A percentile compares a stretch with the other conserved stretches of the same genome.
Evolutionary conservation across 805 yeast species (phyloP).

Genomic region (Candida sphagnicola): DNA sequence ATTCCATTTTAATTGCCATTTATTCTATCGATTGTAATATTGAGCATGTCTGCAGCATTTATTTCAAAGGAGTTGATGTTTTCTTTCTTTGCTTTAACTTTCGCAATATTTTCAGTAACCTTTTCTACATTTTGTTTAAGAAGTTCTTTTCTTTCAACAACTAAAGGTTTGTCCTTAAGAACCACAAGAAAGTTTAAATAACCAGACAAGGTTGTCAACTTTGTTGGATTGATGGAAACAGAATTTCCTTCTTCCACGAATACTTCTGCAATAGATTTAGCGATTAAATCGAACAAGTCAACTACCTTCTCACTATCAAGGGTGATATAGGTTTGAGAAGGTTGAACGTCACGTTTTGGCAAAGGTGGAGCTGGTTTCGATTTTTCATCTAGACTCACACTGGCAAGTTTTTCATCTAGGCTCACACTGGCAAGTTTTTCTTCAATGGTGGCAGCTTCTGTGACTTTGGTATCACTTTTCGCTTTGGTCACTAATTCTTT

Average conservation of each 20-base stretch:
- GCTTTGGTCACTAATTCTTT: conserved; percentile 58
- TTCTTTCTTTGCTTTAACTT: conserved; percentile 11
- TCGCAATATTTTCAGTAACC: conserved; percentile 13
- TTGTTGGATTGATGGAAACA: conserved; percentile 17
- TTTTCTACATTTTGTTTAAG: conserved; percentile 12
- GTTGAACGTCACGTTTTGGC: conserved; percentile 27
- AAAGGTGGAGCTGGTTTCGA: conserved; percentile 22
- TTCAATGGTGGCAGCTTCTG: conserved; percentile 2
- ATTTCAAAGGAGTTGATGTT: conserved; percentile 11
- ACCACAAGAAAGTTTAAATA: conserved; percentile 52
- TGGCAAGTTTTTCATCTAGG: conserved; percentile 1
- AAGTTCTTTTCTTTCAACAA: conserved; percentile 11
- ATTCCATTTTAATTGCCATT: conserved; percentile 5
- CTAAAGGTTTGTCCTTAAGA: conserved; percentile 19
- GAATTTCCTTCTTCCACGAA: conserved; percentile 19
- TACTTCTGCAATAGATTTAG: conserved; percentile 31
- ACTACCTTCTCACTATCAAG: conserved; percentile 40
- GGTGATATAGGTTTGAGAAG: conserved; percentile 31
- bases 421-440: background rate
- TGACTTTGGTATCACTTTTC: conserved; percentile 10
- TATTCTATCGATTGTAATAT: conserved; percentile 34
- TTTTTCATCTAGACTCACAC: background rate
- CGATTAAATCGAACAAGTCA: conserved; percentile 41
- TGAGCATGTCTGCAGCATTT: conserved; percentile 32
- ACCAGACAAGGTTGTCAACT: conserved; percentile 46